Evolutionary conservation across 208 protist genomes (phyloP).

Genomic region (Acanthamoeba culbertsoni): DNA sequence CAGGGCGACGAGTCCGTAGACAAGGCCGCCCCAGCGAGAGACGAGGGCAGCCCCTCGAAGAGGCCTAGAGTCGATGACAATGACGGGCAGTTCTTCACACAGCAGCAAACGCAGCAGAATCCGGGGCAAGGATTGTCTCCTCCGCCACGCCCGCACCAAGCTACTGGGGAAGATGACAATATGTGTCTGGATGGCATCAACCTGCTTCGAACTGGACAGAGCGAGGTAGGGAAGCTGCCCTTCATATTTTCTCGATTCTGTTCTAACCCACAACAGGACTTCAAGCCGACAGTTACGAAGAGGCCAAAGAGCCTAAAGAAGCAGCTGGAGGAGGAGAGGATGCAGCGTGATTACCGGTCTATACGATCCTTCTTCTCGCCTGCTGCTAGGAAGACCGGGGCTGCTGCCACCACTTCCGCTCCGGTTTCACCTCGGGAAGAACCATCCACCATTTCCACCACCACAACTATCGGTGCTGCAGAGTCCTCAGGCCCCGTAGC

Average conservation of each 20-base stretch:
- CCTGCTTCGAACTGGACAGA: background rate
- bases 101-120: too few relatives aligned
- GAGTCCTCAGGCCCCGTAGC: background rate
- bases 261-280: background rate
- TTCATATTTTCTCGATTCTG: background rate
- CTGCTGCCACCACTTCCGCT: background rate
- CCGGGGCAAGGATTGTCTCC: too few relatives aligned
- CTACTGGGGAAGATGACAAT: background rate
- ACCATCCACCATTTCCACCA: background rate
- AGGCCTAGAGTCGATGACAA: background rate
- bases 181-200: background rate
- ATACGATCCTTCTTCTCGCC: background rate
- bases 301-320: constrained; percentile 9
- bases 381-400: background rate
- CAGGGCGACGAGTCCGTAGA: too few relatives aligned
- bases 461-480: background rate
- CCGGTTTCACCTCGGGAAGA: background rate
- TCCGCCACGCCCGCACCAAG: too few relatives aligned
- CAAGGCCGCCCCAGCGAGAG: too few relatives aligned
- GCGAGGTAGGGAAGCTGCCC: background rate
- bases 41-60: background rate
- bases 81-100: too few relatives aligned
- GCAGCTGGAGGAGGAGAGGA: constrained; percentile 16
- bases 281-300: background rate
- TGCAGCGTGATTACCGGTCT: background rate